phyloP scores from a whole-genome alignment of 2,329 filamentous ascomycete genomes.

The Trichoderma afroharzianum region DNA sequence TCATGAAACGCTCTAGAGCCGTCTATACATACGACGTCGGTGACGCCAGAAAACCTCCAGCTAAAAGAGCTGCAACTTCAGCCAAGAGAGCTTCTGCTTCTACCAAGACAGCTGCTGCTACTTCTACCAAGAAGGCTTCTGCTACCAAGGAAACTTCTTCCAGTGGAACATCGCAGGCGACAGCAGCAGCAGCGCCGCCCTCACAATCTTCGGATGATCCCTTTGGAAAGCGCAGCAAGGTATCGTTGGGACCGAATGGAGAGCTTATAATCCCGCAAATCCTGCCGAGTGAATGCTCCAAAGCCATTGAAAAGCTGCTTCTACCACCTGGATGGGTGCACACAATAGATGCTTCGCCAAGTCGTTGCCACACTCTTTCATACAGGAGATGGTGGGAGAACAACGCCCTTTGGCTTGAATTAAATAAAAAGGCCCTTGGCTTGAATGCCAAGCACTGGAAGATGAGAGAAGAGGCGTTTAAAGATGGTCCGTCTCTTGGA shows the following conservation, averaged over 20 bases:
- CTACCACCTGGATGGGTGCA: constrained; percentile 19
- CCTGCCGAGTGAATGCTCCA: constrained; percentile 20
- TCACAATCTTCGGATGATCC: background rate
- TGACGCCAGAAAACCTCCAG: background rate
- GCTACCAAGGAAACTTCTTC: background rate
- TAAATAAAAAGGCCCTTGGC: constrained; percentile 21
- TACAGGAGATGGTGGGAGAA: constrained; percentile 24
- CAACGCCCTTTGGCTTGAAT: constrained; percentile 21
- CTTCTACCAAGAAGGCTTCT: background rate
- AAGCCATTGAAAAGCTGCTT: constrained; percentile 15
- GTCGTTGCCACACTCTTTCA: constrained; percentile 19
- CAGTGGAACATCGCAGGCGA: background rate
- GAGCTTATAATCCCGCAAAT: constrained; percentile 20
- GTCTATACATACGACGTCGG: background rate
- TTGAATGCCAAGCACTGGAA: constrained; percentile 22
- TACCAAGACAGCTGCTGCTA: background rate
- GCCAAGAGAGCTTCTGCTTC: background rate
- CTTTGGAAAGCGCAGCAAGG: background rate
- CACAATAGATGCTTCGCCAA: constrained; percentile 22
- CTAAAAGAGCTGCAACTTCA: background rate
- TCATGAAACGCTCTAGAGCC: background rate
- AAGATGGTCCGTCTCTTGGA: constrained; percentile 9
- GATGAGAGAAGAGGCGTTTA: constrained; percentile 21
- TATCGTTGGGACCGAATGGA: constrained; percentile 19
- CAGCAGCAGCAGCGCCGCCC: background rate